These are phyloP conservation scores for Hypoxylon trugodes DNA, from an alignment of 495 filamentous ascomycete species.

Conservation along the genomic window DNA sequence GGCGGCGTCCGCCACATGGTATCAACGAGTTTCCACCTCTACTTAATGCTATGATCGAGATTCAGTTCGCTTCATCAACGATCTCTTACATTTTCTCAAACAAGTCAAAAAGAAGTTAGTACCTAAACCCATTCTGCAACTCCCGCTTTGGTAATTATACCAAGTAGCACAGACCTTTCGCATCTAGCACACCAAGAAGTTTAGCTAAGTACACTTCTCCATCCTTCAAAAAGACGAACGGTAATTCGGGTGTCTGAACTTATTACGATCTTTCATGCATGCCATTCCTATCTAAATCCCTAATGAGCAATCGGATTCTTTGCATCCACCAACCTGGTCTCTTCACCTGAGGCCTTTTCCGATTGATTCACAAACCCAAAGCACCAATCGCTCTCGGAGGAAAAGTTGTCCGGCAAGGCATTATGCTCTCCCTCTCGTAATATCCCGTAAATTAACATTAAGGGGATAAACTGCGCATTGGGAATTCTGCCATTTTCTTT, in stretches of 20 bases:
- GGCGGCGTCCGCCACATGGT: neutral
- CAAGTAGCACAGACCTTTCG: slow-evolving; percentile 16
- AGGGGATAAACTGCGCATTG: too few species aligned
- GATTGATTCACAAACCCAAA: slow-evolving; percentile 10
- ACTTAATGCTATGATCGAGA: neutral
- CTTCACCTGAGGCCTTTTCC: neutral
- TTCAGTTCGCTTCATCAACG: neutral
- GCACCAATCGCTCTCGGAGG: too few species aligned
- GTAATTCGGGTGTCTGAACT: too few species aligned
- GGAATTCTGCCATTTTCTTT: too few species aligned
- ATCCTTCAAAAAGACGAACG: too few species aligned
- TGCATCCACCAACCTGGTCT: neutral
- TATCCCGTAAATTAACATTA: too few species aligned
- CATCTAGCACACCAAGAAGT: neutral
- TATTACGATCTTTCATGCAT: slow-evolving; percentile 32
- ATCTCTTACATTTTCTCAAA: neutral
- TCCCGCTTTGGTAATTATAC: slow-evolving; percentile 7
- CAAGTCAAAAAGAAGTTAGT: slow-evolving; percentile 1
- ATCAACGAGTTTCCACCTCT: too few species aligned
- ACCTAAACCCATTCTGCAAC: slow-evolving; percentile 2
- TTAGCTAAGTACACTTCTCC: too few species aligned
- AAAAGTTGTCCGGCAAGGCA: too few species aligned
- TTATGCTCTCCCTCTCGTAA: too few species aligned
- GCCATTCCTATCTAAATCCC: slow-evolving; percentile 4
- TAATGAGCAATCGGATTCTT: neutral